Evolutionary conservation across 768 basidiomycete genomes (phyloP).

Genomic region (Boletellus ananiceps): DNA sequence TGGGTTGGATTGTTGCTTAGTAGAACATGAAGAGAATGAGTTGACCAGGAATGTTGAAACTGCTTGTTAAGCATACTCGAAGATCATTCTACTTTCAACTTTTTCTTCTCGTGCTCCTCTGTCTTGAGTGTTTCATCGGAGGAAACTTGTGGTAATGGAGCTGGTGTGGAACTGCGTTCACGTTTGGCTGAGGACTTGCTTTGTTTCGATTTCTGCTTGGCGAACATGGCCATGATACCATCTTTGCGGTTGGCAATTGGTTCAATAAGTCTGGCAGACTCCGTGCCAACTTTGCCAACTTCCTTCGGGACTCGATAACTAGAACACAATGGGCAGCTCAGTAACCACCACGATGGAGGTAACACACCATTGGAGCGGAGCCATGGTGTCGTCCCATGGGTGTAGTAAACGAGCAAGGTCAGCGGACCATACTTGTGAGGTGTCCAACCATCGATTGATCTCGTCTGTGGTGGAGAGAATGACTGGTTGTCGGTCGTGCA

Average conservation of each 20-base stretch:
- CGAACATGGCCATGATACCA: constrained; percentile 81
- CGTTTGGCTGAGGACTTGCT: constrained; percentile 21
- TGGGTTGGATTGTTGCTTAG: background rate
- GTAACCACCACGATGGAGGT: background rate
- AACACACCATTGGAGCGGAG: constrained; percentile 65
- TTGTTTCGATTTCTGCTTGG: constrained; percentile 46
- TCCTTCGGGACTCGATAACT: constrained; percentile 89
- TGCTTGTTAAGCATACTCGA: background rate
- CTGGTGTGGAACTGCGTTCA: constrained; percentile 23
- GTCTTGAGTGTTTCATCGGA: background rate
- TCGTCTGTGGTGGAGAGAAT: constrained; percentile 63
- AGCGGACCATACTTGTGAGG: constrained; percentile 59
- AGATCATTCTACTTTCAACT: constrained; percentile 13
- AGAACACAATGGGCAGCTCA: background rate
- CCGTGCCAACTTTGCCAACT: constrained; percentile 84
- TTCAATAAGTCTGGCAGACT: constrained; percentile 78
- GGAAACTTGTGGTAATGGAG: background rate
- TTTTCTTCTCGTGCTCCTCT: constrained; percentile 20
- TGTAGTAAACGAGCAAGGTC: constrained; percentile 56
- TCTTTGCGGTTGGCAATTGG: constrained; percentile 77
- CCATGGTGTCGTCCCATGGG: constrained; percentile 48
- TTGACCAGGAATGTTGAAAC: background rate
- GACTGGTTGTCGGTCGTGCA: constrained; percentile 90
- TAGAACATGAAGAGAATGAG: background rate
- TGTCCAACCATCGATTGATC: constrained; percentile 76